Conservation (phyloP, 1,284 basidiomycete genomes). For the Sparassis latifolia region DNA sequence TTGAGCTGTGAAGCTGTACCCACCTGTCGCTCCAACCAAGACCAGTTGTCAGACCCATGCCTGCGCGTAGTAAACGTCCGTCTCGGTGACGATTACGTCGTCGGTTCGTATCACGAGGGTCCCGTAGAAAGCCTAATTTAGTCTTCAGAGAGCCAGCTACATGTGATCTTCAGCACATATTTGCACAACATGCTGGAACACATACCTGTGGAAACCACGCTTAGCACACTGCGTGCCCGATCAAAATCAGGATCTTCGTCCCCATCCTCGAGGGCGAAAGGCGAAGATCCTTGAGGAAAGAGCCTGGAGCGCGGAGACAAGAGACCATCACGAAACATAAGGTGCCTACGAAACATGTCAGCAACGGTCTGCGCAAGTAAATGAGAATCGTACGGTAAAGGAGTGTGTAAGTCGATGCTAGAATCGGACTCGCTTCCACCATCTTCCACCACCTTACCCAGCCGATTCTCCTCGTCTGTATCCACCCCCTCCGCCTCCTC, state of each 20-base stretch:
- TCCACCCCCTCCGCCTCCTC: conserved; percentile 16
- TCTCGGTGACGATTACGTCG: conserved; percentile 66
- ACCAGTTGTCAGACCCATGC: conserved; percentile 74
- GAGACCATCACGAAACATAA: conserved; percentile 70
- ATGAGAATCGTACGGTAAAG: conserved; percentile 54
- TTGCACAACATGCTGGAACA: neutral
- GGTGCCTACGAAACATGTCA: conserved; percentile 36
- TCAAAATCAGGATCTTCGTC: conserved; percentile 1
- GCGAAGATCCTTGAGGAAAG: conserved; percentile 27
- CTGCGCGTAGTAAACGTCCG: conserved; percentile 57
- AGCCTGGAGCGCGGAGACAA: conserved; percentile 71
- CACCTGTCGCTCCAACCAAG: conserved; percentile 80
- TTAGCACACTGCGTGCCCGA: conserved; percentile 22
- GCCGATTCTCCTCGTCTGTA: conserved; percentile 15
- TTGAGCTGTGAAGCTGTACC: conserved; percentile 12
- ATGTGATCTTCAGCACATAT: neutral
- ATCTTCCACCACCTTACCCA: conserved; percentile 28
- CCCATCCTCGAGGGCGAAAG: conserved; percentile 7
- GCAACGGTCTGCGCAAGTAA: neutral
- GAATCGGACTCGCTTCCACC: conserved; percentile 53
- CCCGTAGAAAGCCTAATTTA: conserved; percentile 46
- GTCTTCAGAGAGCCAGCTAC: conserved; percentile 37
- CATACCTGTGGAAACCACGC: conserved; percentile 21
- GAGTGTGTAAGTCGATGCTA: conserved; percentile 71
- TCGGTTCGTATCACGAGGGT: conserved; percentile 57